Evolutionary conservation across 2,329 filamentous ascomycete species (phyloP), one percentile per base, ranked within the genome.

Genomic region (Ilyonectria robusta): DNA sequence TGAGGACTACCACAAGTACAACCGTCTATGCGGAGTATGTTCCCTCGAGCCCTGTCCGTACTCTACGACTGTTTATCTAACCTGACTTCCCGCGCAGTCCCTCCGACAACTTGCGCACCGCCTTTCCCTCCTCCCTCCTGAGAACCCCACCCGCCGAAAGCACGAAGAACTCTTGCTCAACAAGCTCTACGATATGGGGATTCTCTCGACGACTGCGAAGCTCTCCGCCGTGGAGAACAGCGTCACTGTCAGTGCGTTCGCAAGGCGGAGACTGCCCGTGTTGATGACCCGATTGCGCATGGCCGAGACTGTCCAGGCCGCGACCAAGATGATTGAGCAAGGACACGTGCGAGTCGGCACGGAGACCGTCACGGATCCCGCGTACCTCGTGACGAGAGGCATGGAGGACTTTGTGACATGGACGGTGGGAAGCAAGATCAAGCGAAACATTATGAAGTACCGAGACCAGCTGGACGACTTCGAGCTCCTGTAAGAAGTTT

Each of bases 341-440:
- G 95, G 95, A 7, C 95, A 98, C 79, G 94, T 98, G 4, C 87
- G 95, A 54, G 94, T 97, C 1, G 95, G 95, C 13, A 95, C 94
- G 0, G 94, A 98, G 78, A 93, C 95, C 1, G 88, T 98, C 29
- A 97, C 93, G 2, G 95, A 98, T 79, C 91, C 94, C 31, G 95
- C 94, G 1, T 98, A 94, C 76, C 82, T 98, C 59, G 94, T 98
- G 8, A 96, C 94, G 42, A 87, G 95, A 71, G 93, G 90, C 68
- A 94, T 97, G 88, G 95, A 98, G 83, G 95, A 98, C 82, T 97
- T 97, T 79, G 93, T 98, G 19, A 98, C 95, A 0, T 98, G 95
- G 95, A 92, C 95, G 10, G 93, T 97, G 76, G 94, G 94, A 67
- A 97, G 94, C 82, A 98, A 98, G 92, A 95, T 98, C 81, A 97